A percentile compares a stretch with the other conserved stretches of the same genome.
Evolutionary conservation across 306 rosid genomes (phyloP).

Genomic region (Quercus gilva): DNA sequence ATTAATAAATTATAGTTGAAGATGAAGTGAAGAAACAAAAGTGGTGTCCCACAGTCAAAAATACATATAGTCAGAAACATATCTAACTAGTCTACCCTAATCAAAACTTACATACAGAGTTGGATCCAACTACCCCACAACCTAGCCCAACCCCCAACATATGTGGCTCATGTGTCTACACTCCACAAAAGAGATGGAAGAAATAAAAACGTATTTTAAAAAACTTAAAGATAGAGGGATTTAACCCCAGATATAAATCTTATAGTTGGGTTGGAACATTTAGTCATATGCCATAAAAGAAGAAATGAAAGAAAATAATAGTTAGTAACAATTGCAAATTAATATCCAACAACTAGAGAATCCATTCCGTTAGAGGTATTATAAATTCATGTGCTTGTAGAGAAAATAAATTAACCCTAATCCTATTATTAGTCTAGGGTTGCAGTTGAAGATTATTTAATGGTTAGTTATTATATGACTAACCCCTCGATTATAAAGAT

Average conservation of each 20-base stretch:
- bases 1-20: background rate
- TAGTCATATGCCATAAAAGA: too few species aligned
- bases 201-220: too few species aligned
- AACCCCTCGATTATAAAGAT: too few species aligned
- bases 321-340: background rate
- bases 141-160: constrained; percentile 30
- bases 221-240: background rate
- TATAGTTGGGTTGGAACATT: too few species aligned
- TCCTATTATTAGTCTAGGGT: too few species aligned
- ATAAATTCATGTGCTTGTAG: too few species aligned
- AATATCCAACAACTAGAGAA: background rate
- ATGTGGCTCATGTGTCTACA: constrained; percentile 22
- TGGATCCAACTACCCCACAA: constrained; percentile 19
- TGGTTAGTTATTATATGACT: too few species aligned
- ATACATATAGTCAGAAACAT: background rate
- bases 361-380: background rate
- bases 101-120: too few species aligned
- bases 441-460: too few species aligned
- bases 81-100: too few species aligned
- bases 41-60: background rate
- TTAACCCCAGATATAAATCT: background rate
- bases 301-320: background rate
- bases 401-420: too few species aligned
- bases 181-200: background rate
- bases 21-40: background rate